Conservation (phyloP, 352 stramenopile species). For the Globisporangium canariense region DNA sequence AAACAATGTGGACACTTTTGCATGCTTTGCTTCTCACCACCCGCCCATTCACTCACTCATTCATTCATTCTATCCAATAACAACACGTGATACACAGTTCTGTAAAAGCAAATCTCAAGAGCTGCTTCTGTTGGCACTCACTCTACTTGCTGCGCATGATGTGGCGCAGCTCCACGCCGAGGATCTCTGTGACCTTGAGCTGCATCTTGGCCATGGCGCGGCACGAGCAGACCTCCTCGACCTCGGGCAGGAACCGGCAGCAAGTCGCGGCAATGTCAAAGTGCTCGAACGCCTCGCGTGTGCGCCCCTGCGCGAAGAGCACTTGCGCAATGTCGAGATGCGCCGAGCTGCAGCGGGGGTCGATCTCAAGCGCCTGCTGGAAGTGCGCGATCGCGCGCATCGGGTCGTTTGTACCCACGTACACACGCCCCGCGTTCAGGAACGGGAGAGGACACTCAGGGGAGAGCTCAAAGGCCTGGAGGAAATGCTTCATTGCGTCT, state of each 20-base stretch:
- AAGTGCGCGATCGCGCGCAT: slow-evolving; percentile 80
- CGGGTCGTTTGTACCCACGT: slow-evolving; percentile 79
- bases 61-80: not conserved
- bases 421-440: slow-evolving; percentile 79
- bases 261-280: slow-evolving; percentile 67
- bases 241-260: slow-evolving; percentile 80
- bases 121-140: not conserved
- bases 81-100: not conserved
- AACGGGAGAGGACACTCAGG: slow-evolving; percentile 78
- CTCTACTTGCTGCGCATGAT: slow-evolving; percentile 78
- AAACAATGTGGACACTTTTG: not conserved
- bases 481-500: slow-evolving; percentile 75
- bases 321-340: slow-evolving; percentile 86
- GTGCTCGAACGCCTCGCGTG: slow-evolving; percentile 65
- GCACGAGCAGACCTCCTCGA: slow-evolving; percentile 78
- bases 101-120: not conserved
- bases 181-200: slow-evolving; percentile 78
- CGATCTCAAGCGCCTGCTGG: slow-evolving; percentile 69
- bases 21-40: not conserved
- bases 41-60: not conserved
- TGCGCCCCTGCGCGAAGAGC: slow-evolving; percentile 77
- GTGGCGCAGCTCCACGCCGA: slow-evolving; percentile 81
- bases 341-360: slow-evolving; percentile 72
- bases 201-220: slow-evolving; percentile 83
- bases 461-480: slow-evolving; percentile 66